Percentiles rank a stretch among this genome's conserved stretches.
Evolutionary conservation across 768 basidiomycete species (phyloP).

Genomic region (Boletus eberwhitei): DNA sequence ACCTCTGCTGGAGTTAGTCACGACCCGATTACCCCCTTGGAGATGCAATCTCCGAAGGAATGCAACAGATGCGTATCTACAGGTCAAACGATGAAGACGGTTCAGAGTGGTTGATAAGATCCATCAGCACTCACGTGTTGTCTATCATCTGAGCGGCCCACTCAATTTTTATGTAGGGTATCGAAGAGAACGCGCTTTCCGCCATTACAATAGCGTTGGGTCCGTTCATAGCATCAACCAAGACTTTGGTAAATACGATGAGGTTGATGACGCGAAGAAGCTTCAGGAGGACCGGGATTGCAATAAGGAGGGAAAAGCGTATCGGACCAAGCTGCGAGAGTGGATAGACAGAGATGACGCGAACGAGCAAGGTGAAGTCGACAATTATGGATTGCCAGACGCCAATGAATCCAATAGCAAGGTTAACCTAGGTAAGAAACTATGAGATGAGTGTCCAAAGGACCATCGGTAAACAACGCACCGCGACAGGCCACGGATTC

Average conservation of each 20-base stretch:
- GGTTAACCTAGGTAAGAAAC: neutral
- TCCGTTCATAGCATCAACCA: conserved; percentile 10
- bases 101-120: neutral
- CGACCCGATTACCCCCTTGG: neutral
- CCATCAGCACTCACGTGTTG: conserved; percentile 14
- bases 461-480: neutral
- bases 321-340: neutral
- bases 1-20: neutral
- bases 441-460: no score
- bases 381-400: conserved; percentile 20
- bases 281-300: conserved; percentile 20
- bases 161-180: conserved; percentile 29
- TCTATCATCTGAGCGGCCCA: conserved; percentile 28
- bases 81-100: neutral
- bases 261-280: conserved; percentile 20
- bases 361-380: conserved; percentile 22
- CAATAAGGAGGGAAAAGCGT: conserved; percentile 10
- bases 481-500: conserved; percentile 8
- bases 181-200: conserved; percentile 6
- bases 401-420: conserved; percentile 19
- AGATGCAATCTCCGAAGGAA: conserved; percentile 8
- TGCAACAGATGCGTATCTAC: conserved; percentile 4
- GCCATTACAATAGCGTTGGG: conserved; percentile 2
- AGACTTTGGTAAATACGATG: conserved; percentile 17
- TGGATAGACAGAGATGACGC: conserved; percentile 22